Percentiles rank a stretch among this genome's conserved stretches.
Evolutionary conservation across 371 early-diverging fungal species (phyloP).

Genomic region (Sporodiniella umbellata): DNA sequence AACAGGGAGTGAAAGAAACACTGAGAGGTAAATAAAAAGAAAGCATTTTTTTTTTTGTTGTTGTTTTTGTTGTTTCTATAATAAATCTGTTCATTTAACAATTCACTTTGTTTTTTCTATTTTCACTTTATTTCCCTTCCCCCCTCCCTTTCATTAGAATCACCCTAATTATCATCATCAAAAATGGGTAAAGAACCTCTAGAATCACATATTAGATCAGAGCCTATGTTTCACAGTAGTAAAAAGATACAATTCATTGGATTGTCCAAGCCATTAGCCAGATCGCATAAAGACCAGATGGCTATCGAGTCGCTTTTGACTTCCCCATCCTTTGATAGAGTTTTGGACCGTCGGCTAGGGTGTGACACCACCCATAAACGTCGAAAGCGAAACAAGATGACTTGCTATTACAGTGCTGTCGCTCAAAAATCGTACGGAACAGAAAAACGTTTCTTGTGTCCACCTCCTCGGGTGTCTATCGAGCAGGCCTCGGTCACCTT

Average conservation of each 20-base stretch:
- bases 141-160: too few species aligned
- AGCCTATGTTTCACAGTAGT: constrained; percentile 40
- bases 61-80: too few species aligned
- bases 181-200: constrained; percentile 13
- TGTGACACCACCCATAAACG: constrained; percentile 13
- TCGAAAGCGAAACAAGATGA: constrained; percentile 21
- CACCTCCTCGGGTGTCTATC: constrained; percentile 76
- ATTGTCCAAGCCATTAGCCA: constrained; percentile 1
- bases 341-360: too few species aligned
- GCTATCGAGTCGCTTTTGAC: constrained; percentile 28
- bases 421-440: constrained; percentile 92
- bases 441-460: constrained; percentile 86
- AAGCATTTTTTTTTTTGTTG: too few species aligned
- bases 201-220: constrained; percentile 36
- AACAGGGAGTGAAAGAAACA: too few species aligned
- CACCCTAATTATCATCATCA: too few species aligned
- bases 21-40: too few species aligned
- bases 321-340: constrained; percentile 14
- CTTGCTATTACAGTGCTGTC: constrained; percentile 65
- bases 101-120: not conserved
- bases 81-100: too few species aligned
- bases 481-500: constrained; percentile 14
- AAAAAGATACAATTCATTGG: constrained; percentile 40
- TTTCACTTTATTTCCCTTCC: too few species aligned
- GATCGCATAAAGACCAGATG: constrained; percentile 14